Base-by-base conservation (phyloP, 192 early-diverging fungal species). In the Spizellomyces sp. region DNA sequence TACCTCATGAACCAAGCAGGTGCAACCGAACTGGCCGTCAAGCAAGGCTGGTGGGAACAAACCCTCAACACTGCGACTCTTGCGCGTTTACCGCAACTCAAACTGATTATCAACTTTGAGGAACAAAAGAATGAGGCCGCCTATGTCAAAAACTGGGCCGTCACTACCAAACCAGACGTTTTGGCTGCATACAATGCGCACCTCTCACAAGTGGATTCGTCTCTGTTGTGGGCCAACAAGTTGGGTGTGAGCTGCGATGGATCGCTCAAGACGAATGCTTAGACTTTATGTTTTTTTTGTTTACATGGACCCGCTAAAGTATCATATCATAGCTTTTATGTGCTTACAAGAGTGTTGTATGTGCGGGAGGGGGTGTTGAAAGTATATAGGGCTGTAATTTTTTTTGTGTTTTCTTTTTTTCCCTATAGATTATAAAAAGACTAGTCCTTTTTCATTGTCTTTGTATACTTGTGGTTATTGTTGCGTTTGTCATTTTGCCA, bases 101-200 rank as follows among this genome's bases (percentile, higher is more conserved):
- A 80, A 55, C 45, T 80, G 36, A 57, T 80, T 8, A 78, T 80
- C 27, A 73, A 82, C 46, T 82, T 82, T 47, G 81, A 82, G 59
- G 78, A 82, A 66, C 17, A 17, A 43, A 82, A 82, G 64, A 41
- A 50, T 5, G 69, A 75, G 21, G 45, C 61, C 27, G 58, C 27
- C 44, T 27, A 8, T 6, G 14, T 56, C 4, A 46, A 69, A 60
- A 59, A 76, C 50, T 76, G 74, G 75, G 56, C 71, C n/a, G n/a
- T 69, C 19, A 74, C 75, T 1, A 12, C 9, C 45, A 71, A 71
- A 10, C 17, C 15, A 1, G 61, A 4, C 7, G 48, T 71, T 27
- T 12, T 14, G 41, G 62, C 36, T 8, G 45, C 43, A 6, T 71
- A 71, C 58, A 22, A 12, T 14, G 15, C 14, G 4, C 15, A 61